A percentile compares a stretch with the other conserved stretches of the same genome.
phyloP scores from a whole-genome alignment of 257 asterid genomes.

The Penstemon davidsonii region DNA sequence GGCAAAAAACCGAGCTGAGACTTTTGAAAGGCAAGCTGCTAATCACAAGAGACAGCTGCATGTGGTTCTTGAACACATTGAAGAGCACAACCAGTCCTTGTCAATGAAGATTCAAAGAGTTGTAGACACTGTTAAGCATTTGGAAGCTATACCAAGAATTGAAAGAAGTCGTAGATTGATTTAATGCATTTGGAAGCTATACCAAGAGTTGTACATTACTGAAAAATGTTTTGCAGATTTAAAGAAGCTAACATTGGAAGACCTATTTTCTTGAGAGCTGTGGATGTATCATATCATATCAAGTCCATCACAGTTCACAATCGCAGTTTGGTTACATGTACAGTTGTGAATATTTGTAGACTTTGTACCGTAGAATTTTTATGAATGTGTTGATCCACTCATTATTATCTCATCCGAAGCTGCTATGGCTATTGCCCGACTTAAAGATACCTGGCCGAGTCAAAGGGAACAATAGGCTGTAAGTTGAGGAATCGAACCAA shows the following conservation, averaged over 20 bases:
- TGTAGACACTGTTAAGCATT: slow-evolving; percentile 52
- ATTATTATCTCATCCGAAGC: no score
- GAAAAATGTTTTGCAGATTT: slow-evolving; percentile 29
- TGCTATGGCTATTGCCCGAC: no score
- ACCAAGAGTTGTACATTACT: slow-evolving; percentile 30
- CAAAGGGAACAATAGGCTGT: no score
- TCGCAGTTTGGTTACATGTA: slow-evolving; percentile 26
- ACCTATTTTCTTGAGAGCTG: slow-evolving; percentile 17
- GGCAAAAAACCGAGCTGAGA: slow-evolving; percentile 77
- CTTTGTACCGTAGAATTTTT: no score
- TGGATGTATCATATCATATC: slow-evolving; percentile 18
- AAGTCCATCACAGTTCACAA: slow-evolving; percentile 21
- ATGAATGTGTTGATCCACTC: no score
- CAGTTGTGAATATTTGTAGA: slow-evolving; percentile 8
- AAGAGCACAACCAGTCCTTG: slow-evolving; percentile 76
- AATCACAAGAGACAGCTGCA: slow-evolving; percentile 82
- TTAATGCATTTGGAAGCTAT: slow-evolving; percentile 50
- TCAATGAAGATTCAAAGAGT: slow-evolving; percentile 71
- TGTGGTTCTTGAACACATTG: slow-evolving; percentile 73
- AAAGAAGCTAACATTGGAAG: slow-evolving; percentile 24
- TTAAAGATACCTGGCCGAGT: no score
- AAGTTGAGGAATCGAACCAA: no score
- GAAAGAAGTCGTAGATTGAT: slow-evolving; percentile 29
- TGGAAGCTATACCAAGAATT: slow-evolving; percentile 56
- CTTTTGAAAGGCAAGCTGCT: slow-evolving; percentile 57